Base-by-base conservation (phyloP, 2,329 filamentous ascomycete genomes). In the Aspergillus fumigatus region DNA sequence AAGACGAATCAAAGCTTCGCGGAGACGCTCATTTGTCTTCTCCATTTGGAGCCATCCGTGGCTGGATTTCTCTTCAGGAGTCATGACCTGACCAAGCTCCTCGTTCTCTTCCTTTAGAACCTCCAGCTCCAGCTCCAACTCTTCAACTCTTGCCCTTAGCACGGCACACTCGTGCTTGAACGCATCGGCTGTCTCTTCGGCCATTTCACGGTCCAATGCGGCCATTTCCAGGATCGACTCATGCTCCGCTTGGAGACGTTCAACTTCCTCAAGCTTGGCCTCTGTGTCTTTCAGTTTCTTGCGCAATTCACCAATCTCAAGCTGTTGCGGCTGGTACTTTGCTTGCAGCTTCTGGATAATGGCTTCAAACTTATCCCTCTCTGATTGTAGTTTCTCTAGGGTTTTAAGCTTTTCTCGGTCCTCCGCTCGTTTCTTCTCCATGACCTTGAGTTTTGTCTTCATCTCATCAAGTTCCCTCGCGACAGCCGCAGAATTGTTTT, bases 1-100 rank as follows among this genome's bases (percentile, higher is more conserved):
- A 29, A 99, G 79, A 43, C 89, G 82, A 49, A 97, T 79, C 48
- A 99, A 79, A 11, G 93, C 94, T 63, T 96, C 90, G 51, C 89
- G 86, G 19, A 97, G 79, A 43, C 92, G 83, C 67, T 97, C 91
- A 60, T 96, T 97, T 56, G 90, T 90, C 59, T 88, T 85, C 75
- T 97, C 91, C 84, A 97, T 87, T 68, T 96, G 91, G 59, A 96
- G 76, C 89, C 91, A 97, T 14, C 92, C 90, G 43, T 90, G 86
- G 69, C 88, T 93, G 2, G 90, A 86, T 64, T 88, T 87, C 68
- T 97, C 92, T 70, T 97, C 94, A 0, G 90, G 85, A 11, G 87
- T 89, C 84, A 96, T 95, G 61, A 91, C 91, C 54, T 90, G 85
- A 50, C 86, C 86, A 54, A 93, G 83, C 68, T 96, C 91, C 2